Evolutionary conservation across 2,329 filamentous ascomycete species (phyloP).

Genomic region (Colletotrichum aenigma): DNA sequence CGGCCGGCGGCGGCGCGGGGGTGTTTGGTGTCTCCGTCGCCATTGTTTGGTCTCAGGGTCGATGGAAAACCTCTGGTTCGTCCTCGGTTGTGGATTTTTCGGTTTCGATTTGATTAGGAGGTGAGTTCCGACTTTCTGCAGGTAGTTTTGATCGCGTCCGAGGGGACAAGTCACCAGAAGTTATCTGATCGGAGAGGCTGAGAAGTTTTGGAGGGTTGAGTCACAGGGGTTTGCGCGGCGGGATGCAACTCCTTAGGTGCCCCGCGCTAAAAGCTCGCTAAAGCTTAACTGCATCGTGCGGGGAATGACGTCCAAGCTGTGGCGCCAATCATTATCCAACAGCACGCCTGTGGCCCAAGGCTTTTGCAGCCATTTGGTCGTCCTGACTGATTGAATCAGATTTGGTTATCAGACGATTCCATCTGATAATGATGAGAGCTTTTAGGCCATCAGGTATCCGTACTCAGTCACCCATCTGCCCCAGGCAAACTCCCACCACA

Average conservation of each 20-base stretch:
- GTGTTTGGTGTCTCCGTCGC: conserved; percentile 15
- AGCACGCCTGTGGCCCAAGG: not conserved
- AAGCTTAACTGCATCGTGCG: conserved; percentile 20
- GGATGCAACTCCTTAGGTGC: conserved; percentile 15
- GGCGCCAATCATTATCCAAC: not conserved
- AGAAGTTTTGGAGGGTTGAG: conserved; percentile 22
- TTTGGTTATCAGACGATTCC: not conserved
- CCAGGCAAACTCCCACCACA: not conserved
- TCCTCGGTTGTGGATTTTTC: not conserved
- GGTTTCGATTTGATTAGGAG: not conserved
- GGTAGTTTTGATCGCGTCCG: not conserved
- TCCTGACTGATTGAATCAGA: not conserved
- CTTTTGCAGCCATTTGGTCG: not conserved
- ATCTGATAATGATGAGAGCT: not conserved
- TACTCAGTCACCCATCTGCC: not conserved
- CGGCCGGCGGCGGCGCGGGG: not conserved
- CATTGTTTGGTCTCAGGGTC: not conserved
- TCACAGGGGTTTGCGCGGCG: conserved; percentile 22
- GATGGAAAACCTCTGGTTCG: not conserved
- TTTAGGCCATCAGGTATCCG: not conserved
- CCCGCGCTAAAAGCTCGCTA: conserved; percentile 23
- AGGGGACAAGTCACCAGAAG: not conserved
- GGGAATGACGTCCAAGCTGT: conserved; percentile 15
- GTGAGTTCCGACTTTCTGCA: not conserved
- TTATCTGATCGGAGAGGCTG: not conserved